Conservation (phyloP, 805 yeast genomes). For the Wickerhamomyces tratensis region DNA sequence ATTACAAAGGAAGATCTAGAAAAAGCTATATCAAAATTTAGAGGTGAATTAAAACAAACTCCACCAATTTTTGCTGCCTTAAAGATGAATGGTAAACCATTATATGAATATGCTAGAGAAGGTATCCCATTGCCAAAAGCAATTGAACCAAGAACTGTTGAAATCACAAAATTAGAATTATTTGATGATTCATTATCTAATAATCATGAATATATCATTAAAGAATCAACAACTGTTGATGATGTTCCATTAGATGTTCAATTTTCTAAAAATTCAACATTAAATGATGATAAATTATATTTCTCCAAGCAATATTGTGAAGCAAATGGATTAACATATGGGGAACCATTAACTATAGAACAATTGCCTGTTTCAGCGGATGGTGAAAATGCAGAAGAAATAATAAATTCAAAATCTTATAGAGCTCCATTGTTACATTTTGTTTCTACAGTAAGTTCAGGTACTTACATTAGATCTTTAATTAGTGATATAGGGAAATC, state of each 20-base stretch:
- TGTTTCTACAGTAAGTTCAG: conserved; percentile 77
- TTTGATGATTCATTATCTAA: conserved; percentile 40
- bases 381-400: conserved; percentile 21
- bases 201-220: conserved; percentile 44
- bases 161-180: conserved; percentile 44
- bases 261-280: conserved; percentile 28
- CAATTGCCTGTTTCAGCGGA: conserved; percentile 8
- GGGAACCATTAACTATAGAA: conserved; percentile 27
- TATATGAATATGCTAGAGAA: conserved; percentile 89
- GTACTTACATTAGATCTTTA: conserved; percentile 87
- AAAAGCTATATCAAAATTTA: conserved; percentile 47
- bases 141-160: conserved; percentile 70
- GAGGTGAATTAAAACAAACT: conserved; percentile 77
- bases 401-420: conserved; percentile 19
- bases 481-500: conserved; percentile 85
- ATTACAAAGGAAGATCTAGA: conserved; percentile 43
- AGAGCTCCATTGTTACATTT: conserved; percentile 67
- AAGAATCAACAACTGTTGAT: conserved; percentile 35
- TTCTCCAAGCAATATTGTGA: conserved; percentile 49
- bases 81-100: conserved; percentile 88
- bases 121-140: conserved; percentile 77
- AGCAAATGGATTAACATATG: conserved; percentile 30
- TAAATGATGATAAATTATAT: conserved; percentile 53
- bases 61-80: conserved; percentile 95
- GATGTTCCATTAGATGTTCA: conserved; percentile 33